Percentiles rank a stretch among this genome's conserved stretches.
phyloP scores from a whole-genome alignment of 306 rosid species.

The Morella rubra region DNA sequence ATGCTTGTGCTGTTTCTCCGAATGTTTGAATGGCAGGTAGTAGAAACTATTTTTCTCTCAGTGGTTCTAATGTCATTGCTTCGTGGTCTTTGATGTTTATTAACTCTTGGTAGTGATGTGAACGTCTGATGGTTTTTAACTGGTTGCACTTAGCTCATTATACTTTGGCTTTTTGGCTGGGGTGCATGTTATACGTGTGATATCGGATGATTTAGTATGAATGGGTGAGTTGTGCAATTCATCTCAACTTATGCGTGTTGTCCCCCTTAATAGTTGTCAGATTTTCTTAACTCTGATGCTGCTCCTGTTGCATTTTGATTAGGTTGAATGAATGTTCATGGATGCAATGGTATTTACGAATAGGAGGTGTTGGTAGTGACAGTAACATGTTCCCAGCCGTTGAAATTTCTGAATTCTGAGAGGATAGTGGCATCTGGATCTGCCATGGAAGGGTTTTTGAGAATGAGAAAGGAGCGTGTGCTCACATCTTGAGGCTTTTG shows the following conservation, averaged over 20 bases:
- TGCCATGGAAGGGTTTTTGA: background rate
- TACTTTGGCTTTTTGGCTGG: background rate
- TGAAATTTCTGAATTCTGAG: conserved; percentile 7
- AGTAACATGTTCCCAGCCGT: conserved; percentile 26
- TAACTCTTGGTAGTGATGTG: background rate
- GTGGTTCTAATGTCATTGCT: background rate
- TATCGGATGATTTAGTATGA: background rate
- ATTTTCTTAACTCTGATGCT: background rate
- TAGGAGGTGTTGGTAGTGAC: background rate
- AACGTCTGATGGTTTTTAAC: background rate
- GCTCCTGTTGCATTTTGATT: background rate
- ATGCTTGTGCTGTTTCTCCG: background rate
- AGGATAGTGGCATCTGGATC: background rate
- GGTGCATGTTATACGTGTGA: background rate
- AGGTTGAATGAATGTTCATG: background rate
- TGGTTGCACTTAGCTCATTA: background rate
- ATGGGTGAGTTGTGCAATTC: background rate
- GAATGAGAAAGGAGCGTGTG: conserved; percentile 23
- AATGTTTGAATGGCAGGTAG: background rate
- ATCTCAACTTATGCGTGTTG: background rate
- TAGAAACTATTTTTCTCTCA: background rate
- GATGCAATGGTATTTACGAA: background rate
- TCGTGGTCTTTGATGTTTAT: background rate
- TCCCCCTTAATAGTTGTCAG: background rate
- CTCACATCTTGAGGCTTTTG: background rate